Conservation (phyloP, 305 asterid genomes). For the Solanum hybrid region DNA sequence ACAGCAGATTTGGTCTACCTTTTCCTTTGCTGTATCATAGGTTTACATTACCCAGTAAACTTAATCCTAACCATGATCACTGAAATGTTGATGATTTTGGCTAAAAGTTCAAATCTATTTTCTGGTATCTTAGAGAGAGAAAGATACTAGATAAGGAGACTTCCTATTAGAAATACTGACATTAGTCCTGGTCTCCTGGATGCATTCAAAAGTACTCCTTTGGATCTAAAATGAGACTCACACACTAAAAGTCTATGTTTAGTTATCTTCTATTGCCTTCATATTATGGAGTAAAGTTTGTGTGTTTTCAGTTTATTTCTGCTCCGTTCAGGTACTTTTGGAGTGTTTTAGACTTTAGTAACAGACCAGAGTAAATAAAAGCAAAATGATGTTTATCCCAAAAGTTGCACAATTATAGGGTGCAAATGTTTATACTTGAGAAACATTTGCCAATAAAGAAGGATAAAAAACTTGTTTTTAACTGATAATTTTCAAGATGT, state of each 20-base stretch:
- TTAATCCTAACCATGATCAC: neutral
- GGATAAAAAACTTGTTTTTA: neutral
- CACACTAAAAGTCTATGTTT: neutral
- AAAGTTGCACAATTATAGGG: neutral
- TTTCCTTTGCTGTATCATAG: neutral
- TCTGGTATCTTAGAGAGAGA: neutral
- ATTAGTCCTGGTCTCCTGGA: neutral
- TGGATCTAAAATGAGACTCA: neutral
- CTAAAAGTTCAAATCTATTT: neutral
- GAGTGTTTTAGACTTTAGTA: neutral
- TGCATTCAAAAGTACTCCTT: neutral
- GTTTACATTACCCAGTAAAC: neutral
- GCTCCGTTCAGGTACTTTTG: neutral
- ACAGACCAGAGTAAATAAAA: neutral
- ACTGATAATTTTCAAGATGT: neutral
- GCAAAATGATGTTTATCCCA: neutral
- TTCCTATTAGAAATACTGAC: neutral
- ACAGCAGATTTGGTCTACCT: neutral
- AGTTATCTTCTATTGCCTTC: conserved; percentile 3
- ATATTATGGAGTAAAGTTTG: neutral
- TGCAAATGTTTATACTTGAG: neutral
- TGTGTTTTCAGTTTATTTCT: neutral
- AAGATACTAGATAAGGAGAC: neutral
- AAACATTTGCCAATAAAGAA: neutral
- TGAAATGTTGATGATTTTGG: neutral